Base-by-base conservation (phyloP, 2,329 filamentous ascomycete species). In the Graphilbum fragrans region DNA sequence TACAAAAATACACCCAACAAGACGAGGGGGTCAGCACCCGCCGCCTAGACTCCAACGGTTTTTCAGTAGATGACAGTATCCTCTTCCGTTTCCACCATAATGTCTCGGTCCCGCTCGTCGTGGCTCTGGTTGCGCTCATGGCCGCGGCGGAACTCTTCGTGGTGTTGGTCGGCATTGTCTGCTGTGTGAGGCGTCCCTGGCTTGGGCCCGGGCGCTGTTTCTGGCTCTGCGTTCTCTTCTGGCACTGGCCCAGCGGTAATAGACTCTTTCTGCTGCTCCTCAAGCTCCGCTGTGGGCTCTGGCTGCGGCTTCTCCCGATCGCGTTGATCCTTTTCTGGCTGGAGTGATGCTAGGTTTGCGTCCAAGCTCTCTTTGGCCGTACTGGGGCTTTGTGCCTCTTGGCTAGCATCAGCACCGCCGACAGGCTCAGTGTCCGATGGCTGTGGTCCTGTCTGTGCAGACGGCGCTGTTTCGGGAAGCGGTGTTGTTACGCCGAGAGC, bases 11-110 rank as follows among this genome's bases (percentile, higher is more conserved):
- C n/a, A n/a, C n/a, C n/a, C n/a, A n/a, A n/a, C n/a, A n/a, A n/a
- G n/a, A n/a, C n/a, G n/a, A n/a, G n/a, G n/a, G n/a, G n/a, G n/a
- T n/a, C n/a, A n/a, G n/a, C n/a, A n/a, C n/a, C n/a, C n/a, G n/a
- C n/a, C n/a, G n/a, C n/a, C n/a, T n/a, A n/a, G n/a, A n/a, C n/a
- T 27, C 7, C n/a, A 34, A 36, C 31, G 29, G 32, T 27, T 17
- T 18, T 22, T 72, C 65, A 94, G 65, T 94, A 94, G 45, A 94
- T 90, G 41, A 94, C 86, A 52, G 82, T 87, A 54, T 94, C 87
- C 64, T 95, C 87, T 45, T 86, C 85, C 41, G 82, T 84, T 58
- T 86, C 83, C 41, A 92, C 78, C 49, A 93, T 70, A 43, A 90
- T 80, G 53, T 88, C 84, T 41, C 77, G 82, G 53, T 88, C 85